Percentiles rank a stretch among this genome's conserved stretches.
phyloP scores from a whole-genome alignment of 352 stramenopile species.

The Pilasporangium apinafurcum region DNA sequence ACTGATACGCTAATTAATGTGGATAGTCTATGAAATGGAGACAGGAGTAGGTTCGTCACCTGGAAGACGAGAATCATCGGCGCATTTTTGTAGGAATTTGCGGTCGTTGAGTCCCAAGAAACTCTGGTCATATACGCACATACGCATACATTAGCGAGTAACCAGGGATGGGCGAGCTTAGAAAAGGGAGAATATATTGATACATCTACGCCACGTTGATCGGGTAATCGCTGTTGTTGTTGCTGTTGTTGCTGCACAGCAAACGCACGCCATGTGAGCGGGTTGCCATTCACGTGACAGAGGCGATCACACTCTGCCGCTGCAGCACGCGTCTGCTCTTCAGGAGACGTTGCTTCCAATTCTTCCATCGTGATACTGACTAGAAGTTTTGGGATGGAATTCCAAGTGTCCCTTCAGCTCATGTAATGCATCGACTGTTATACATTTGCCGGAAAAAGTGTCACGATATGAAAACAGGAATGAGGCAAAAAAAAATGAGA shows the following conservation, averaged over 20 bases:
- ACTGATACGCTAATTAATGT: background rate
- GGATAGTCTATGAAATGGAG: background rate
- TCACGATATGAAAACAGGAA: background rate
- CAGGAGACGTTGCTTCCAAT: conserved; percentile 10
- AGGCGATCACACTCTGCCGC: conserved; percentile 28
- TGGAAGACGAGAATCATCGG: conserved; percentile 18
- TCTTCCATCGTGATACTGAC: conserved; percentile 26
- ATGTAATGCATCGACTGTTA: conserved; percentile 1
- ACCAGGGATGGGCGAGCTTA: background rate
- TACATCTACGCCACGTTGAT: background rate
- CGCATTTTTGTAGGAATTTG: conserved; percentile 30
- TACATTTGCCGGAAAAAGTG: background rate
- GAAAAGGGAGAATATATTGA: conserved; percentile 1
- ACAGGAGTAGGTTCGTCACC: conserved; percentile 7
- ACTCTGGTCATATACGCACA: conserved; percentile 15
- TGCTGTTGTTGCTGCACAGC: conserved; percentile 13
- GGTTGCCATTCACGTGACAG: conserved; percentile 28
- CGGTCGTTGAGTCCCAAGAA: conserved; percentile 39
- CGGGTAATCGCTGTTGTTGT: no score
- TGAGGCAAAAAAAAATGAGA: background rate
- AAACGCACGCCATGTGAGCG: conserved; percentile 32
- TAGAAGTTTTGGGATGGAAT: no score
- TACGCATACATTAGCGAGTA: background rate
- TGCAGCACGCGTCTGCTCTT: conserved; percentile 17
- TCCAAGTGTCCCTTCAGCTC: no score